These are phyloP conservation scores for Cercospora citrullina DNA, from an alignment of 2,329 filamentous ascomycete genomes.

Conservation along the genomic window DNA sequence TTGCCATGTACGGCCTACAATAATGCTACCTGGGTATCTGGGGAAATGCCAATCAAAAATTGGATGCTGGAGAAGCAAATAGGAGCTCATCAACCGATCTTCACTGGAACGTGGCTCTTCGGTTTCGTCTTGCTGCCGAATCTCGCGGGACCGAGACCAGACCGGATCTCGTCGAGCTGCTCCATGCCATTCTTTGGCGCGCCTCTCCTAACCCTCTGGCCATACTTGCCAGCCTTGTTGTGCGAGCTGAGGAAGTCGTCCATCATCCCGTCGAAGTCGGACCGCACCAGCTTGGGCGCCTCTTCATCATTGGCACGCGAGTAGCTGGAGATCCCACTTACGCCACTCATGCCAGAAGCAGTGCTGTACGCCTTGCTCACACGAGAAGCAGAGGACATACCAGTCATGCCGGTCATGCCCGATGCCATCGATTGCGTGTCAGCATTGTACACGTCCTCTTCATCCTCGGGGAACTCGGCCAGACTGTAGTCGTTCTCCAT, in stretches of 20 bases:
- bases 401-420: constrained; percentile 52
- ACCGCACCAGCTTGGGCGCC: constrained; percentile 58
- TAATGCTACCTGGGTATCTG: constrained; percentile 15
- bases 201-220: constrained; percentile 66
- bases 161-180: constrained; percentile 85
- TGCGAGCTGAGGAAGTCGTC: constrained; percentile 86
- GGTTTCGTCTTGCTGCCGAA: constrained; percentile 11
- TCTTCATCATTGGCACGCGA: constrained; percentile 39
- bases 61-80: background rate
- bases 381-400: constrained; percentile 50
- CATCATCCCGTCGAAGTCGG: constrained; percentile 85
- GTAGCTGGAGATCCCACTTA: constrained; percentile 42
- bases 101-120: constrained; percentile 12
- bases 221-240: constrained; percentile 68
- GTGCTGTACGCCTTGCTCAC: constrained; percentile 38
- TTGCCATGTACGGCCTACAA: background rate
- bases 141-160: constrained; percentile 18
- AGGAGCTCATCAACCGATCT: constrained; percentile 1
- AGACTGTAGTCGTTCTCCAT: constrained; percentile 77
- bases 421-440: constrained; percentile 50
- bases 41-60: background rate
- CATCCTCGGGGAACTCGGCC: constrained; percentile 40
- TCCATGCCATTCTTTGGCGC: constrained; percentile 78
- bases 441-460: constrained; percentile 32
- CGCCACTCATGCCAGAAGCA: constrained; percentile 40